Base-by-base conservation (phyloP, 1,139 yeast genomes). In the Kodamaea suecica region DNA sequence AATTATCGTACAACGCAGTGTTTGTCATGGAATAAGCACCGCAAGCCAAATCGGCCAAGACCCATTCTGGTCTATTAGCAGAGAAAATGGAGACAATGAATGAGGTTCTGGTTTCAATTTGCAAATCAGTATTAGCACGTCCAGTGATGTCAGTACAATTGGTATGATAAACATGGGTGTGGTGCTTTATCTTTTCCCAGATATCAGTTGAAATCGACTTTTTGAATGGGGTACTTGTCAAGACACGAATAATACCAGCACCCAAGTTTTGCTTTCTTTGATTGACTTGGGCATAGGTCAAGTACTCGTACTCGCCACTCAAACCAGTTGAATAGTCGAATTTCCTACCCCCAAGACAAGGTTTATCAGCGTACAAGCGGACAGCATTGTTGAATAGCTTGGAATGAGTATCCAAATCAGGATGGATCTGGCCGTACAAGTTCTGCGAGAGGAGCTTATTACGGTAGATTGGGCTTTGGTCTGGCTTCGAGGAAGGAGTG, bases 1-100 rank as follows among this genome's bases (percentile, higher is more conserved):
- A 59, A 28, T 67, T 66, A 38, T 66, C 72, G 40, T 67, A 67
- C 33, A 66, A 54, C 1, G 70, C 65, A 12, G 71, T 64, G 38
- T 53, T 58, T 27, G 70, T 59, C 33, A 67, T 53, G 5, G 68
- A 55, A 42, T 48, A 63, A 15, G 66, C 52, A 3, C 59, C 44
- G 39, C 70, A 64, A 4, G 66, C 66, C 38, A 66, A 44, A 45
- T 67, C 73, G 12, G 67, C 45, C 31, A 66, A 43, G 3, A 59
- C 40, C 73, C 73, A 67, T 44, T 67, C 73, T 31, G 46, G 46
- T 20, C 73, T 47, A 42, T 66, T 67, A 25, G 61, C 58, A 3
- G 68, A 50, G 37, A 51, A 64, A 20, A 66, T 47, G 4, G 70
- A 55, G 13, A 65, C 51, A 27, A 66, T 47, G 39, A 65, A 66